phyloP scores from a whole-genome alignment of 176 grass and related monocot genomes.

The Dactylis glomerata region DNA sequence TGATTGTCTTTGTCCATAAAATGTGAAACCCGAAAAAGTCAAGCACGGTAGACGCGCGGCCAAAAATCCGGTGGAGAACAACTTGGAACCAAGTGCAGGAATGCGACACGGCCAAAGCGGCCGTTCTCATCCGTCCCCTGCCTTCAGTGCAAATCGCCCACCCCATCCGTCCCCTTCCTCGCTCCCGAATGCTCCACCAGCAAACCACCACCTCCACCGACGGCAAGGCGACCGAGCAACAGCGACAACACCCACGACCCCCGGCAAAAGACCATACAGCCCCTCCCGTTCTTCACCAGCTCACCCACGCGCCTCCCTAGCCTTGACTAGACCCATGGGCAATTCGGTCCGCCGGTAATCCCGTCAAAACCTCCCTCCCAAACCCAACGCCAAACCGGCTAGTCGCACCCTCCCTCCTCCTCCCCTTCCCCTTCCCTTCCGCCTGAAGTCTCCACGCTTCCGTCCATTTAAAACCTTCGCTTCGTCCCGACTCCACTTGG shows the following conservation, averaged over 20 bases:
- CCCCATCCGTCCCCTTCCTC: constrained; percentile 1
- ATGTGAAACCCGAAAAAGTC: constrained; percentile 2
- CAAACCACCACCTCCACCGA: constrained; percentile 48
- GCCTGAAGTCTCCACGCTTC: constrained; percentile 42
- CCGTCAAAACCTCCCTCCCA: constrained; percentile 31
- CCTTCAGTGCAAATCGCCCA: constrained; percentile 40
- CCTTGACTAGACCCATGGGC: neutral
- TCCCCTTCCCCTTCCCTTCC: neutral
- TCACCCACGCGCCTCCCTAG: neutral
- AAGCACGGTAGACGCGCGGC: constrained; percentile 7
- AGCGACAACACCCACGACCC: neutral
- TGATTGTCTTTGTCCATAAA: neutral
- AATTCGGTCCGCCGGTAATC: neutral
- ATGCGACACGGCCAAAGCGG: constrained; percentile 17
- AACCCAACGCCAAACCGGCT: constrained; percentile 26
- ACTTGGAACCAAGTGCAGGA: neutral
- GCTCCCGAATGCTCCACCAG: constrained; percentile 37
- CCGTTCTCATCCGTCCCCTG: neutral
- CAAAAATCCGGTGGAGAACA: constrained; percentile 8
- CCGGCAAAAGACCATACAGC: neutral
- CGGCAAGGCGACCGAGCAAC: constrained; percentile 28
- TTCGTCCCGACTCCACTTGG: constrained; percentile 43
- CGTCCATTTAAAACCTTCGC: constrained; percentile 51
- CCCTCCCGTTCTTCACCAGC: neutral
- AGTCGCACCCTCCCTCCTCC: neutral